Conservation (phyloP, 345 rosid species). For the Salix dunnii region DNA sequence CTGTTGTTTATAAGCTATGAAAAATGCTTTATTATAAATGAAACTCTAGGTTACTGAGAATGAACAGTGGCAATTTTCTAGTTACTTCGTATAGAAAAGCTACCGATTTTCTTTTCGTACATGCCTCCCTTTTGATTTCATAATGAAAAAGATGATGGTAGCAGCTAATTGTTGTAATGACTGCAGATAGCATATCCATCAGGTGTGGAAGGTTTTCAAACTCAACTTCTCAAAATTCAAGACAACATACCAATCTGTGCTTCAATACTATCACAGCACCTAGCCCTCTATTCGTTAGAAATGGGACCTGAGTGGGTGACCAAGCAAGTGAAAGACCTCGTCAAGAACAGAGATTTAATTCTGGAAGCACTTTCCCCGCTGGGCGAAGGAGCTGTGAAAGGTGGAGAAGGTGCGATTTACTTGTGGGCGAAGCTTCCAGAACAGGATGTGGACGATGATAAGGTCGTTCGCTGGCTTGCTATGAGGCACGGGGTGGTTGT, state of each 20-base stretch:
- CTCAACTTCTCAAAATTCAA: constrained; percentile 78
- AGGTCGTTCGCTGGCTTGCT: constrained; percentile 84
- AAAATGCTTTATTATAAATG: background rate
- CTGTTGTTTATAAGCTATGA: background rate
- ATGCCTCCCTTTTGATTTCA: background rate
- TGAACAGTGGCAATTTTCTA: no score
- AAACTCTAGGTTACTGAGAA: no score
- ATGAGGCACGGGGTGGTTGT: constrained; percentile 72
- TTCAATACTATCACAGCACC: constrained; percentile 69
- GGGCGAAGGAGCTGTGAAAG: constrained; percentile 68
- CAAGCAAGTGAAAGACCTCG: constrained; percentile 64
- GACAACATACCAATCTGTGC: constrained; percentile 97
- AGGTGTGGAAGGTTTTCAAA: constrained; percentile 62
- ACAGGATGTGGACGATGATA: constrained; percentile 35
- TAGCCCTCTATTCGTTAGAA: constrained; percentile 75
- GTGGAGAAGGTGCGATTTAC: constrained; percentile 96
- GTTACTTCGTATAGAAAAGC: no score
- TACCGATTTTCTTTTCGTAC: no score
- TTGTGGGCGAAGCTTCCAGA: constrained; percentile 88
- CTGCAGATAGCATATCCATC: constrained; percentile 88
- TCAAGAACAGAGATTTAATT: constrained; percentile 74
- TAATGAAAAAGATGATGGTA: background rate
- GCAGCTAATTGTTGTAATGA: background rate
- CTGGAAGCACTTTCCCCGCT: constrained; percentile 70
- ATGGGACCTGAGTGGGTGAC: constrained; percentile 75